A percentile compares a stretch with the other conserved stretches of the same genome.
These are phyloP conservation scores for Backusella psychrophila DNA, from an alignment of 192 early-diverging fungal genomes.

Conservation along the genomic window DNA sequence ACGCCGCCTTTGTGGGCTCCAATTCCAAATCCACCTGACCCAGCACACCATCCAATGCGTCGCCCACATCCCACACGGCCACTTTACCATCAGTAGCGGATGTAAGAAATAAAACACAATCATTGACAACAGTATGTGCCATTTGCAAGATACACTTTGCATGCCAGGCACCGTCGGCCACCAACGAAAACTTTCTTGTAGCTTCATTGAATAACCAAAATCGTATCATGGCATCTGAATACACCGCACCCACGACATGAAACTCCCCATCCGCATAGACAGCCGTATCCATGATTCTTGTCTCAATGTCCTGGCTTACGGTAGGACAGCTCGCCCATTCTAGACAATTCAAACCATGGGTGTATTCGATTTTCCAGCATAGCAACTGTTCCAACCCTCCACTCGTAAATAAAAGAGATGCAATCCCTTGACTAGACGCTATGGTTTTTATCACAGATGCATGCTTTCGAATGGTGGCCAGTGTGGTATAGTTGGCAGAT, in stretches of 20 bases:
- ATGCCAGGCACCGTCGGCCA: slow-evolving; percentile 52
- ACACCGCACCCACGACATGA: slow-evolving; percentile 65
- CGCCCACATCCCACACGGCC: slow-evolving; percentile 49
- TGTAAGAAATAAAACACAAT: slow-evolving; percentile 48
- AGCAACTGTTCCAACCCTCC: slow-evolving; percentile 62
- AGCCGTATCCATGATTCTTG: slow-evolving; percentile 75
- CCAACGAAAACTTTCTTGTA: slow-evolving; percentile 42
- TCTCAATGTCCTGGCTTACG: slow-evolving; percentile 52
- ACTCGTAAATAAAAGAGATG: slow-evolving; percentile 56
- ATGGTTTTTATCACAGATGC: slow-evolving; percentile 52
- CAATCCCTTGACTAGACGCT: slow-evolving; percentile 28
- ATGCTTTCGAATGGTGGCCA: slow-evolving; percentile 44
- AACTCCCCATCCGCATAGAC: slow-evolving; percentile 37
- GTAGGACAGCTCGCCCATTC: slow-evolving; percentile 48
- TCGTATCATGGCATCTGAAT: slow-evolving; percentile 68
- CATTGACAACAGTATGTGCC: slow-evolving; percentile 29
- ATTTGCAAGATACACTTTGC: slow-evolving; percentile 67
- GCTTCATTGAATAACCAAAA: slow-evolving; percentile 60
- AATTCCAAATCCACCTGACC: slow-evolving; percentile 15
- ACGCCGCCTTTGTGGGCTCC: slow-evolving; percentile 17
- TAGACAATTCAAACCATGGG: slow-evolving; percentile 41
- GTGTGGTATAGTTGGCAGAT: slow-evolving; percentile 26
- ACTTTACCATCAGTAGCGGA: slow-evolving; percentile 55
- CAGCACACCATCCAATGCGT: neutral
- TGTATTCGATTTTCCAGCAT: slow-evolving; percentile 52